Conservation (phyloP, 495 filamentous ascomycete genomes). For the Trichoderma reesei region DNA sequence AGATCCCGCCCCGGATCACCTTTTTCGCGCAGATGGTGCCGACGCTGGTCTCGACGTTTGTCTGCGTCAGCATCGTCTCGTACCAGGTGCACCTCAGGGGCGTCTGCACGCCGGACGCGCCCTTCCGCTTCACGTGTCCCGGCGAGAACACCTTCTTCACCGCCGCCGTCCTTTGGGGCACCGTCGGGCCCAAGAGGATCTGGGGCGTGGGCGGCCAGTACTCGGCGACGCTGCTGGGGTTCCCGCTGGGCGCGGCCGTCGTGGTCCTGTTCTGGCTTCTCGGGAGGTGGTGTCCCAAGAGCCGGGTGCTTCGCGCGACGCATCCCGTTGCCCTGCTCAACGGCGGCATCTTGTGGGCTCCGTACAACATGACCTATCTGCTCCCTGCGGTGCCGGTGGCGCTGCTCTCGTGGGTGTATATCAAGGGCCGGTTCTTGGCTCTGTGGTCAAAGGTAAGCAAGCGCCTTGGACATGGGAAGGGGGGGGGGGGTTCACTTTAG, state of each 20-base stretch:
- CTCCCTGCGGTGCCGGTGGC: constrained; percentile 32
- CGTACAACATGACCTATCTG: constrained; percentile 28
- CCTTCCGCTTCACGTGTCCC: constrained; percentile 32
- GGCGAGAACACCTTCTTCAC: constrained; percentile 36
- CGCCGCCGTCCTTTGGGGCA: constrained; percentile 35
- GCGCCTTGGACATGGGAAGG: too few relatives aligned
- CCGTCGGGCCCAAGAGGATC: constrained; percentile 34
- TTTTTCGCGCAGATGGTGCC: constrained; percentile 36
- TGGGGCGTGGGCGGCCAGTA: constrained; percentile 31
- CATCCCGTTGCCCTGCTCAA: constrained; percentile 32
- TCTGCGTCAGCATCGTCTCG: constrained; percentile 31
- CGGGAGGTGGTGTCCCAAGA: constrained; percentile 23
- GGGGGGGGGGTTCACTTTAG: too few relatives aligned
- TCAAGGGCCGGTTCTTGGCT: constrained; percentile 26
- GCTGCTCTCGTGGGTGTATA: constrained; percentile 27
- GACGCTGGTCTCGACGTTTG: constrained; percentile 30
- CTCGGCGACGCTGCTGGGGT: constrained; percentile 25
- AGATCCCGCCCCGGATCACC: constrained; percentile 32
- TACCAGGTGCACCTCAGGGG: constrained; percentile 30
- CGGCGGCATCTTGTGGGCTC: constrained; percentile 26
- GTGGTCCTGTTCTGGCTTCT: constrained; percentile 24
- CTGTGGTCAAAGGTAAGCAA: constrained; percentile 33
- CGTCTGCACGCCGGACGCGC: constrained; percentile 31
- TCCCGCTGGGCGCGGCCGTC: constrained; percentile 28
- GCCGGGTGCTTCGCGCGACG: constrained; percentile 25